phyloP scores from a whole-genome alignment of 345 rosid species.

The Euclidium syriacum region DNA sequence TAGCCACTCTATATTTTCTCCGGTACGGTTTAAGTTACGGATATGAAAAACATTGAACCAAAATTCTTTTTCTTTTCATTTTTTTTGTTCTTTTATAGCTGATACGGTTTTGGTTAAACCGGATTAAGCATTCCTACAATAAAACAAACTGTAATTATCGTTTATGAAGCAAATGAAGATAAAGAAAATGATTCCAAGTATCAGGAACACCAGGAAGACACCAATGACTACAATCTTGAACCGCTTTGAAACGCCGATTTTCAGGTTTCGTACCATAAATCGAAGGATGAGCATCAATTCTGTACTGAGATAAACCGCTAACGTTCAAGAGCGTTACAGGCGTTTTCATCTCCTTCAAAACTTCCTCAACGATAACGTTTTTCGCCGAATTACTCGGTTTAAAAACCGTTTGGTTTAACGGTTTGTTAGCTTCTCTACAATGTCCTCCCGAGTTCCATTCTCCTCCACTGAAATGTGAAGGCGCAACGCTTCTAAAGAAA shows the following conservation, averaged over 20 bases:
- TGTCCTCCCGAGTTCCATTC: slow-evolving; percentile 92
- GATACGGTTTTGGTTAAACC: neutral
- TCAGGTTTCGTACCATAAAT: slow-evolving; percentile 47
- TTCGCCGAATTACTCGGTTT: slow-evolving; percentile 36
- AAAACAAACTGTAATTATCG: neutral
- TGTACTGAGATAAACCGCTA: slow-evolving; percentile 51
- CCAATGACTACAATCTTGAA: slow-evolving; percentile 97
- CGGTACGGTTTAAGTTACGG: no score
- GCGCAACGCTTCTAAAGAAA: slow-evolving; percentile 76
- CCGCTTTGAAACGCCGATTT: slow-evolving; percentile 31
- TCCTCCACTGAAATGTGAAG: slow-evolving; percentile 95
- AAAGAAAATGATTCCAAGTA: slow-evolving; percentile 78
- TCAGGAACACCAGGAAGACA: slow-evolving; percentile 96
- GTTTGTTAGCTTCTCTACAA: slow-evolving; percentile 59
- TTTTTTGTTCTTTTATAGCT: neutral
- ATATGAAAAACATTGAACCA: no score
- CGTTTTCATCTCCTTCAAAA: slow-evolving; percentile 61
- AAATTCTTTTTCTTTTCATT: no score
- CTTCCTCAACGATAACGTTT: slow-evolving; percentile 46
- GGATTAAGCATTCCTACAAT: neutral
- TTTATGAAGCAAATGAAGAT: slow-evolving; percentile 44
- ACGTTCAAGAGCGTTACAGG: slow-evolving; percentile 61
- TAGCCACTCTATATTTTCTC: no score
- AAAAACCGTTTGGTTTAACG: slow-evolving; percentile 40
- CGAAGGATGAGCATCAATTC: slow-evolving; percentile 82